Percentiles rank a stretch among this genome's conserved stretches.
Evolutionary conservation across 2,329 filamentous ascomycete genomes (phyloP).

Genomic region (Polytolypa hystricis): DNA sequence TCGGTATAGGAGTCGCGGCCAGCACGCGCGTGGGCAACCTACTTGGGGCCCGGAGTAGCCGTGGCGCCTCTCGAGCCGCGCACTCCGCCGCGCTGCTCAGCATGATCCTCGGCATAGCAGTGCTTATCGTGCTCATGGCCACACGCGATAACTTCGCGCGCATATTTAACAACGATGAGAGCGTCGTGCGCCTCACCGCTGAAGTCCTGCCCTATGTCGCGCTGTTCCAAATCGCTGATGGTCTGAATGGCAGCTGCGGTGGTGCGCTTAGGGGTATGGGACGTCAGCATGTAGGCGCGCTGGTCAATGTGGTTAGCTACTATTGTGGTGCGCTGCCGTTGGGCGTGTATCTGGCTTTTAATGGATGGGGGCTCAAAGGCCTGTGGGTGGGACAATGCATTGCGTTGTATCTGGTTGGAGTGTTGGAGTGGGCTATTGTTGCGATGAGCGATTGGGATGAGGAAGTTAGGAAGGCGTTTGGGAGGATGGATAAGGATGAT

Average conservation of each 20-base stretch:
- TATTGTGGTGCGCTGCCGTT: conserved; percentile 70
- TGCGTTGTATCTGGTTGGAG: conserved; percentile 68
- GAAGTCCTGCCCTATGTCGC: conserved; percentile 80
- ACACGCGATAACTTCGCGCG: conserved; percentile 62
- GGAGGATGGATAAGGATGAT: conserved; percentile 50
- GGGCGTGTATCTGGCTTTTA: conserved; percentile 76
- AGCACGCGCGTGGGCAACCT: conserved; percentile 70
- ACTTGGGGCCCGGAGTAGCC: conserved; percentile 55
- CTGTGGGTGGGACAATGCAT: conserved; percentile 78
- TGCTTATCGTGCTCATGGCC: conserved; percentile 58
- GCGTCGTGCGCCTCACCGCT: conserved; percentile 61
- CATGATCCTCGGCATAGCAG: conserved; percentile 54
- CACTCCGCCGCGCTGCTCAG: conserved; percentile 66
- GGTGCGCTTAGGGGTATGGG: conserved; percentile 76
- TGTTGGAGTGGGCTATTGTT: conserved; percentile 69
- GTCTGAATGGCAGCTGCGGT: conserved; percentile 73
- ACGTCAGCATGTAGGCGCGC: conserved; percentile 70
- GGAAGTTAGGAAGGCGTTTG: conserved; percentile 60
- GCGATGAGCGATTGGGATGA: conserved; percentile 64
- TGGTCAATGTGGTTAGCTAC: conserved; percentile 73
- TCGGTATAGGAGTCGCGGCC: conserved; percentile 73
- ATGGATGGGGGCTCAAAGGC: conserved; percentile 71
- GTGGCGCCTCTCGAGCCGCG: conserved; percentile 58
- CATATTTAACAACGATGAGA: conserved; percentile 68
- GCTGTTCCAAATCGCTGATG: conserved; percentile 82